Evolutionary conservation across 2,329 filamentous ascomycete species (phyloP).

Genomic region (Rutstroemia sp.): DNA sequence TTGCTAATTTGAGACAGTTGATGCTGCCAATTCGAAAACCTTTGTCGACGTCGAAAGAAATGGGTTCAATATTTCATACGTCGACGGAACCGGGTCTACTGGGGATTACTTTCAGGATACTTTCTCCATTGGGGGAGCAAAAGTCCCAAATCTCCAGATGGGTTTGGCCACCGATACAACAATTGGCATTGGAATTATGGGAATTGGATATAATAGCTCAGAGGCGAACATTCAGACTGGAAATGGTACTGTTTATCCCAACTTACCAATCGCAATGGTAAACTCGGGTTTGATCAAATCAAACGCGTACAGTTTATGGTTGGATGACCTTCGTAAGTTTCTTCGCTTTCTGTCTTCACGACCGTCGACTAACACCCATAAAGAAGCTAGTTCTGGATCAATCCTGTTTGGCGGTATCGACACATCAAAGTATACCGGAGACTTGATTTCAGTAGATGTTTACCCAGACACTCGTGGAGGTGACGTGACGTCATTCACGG

Average conservation of each 20-base stretch:
- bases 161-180: constrained; percentile 44
- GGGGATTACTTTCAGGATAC: constrained; percentile 54
- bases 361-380: constrained; percentile 10
- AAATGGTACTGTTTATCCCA: constrained; percentile 33
- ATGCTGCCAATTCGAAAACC: constrained; percentile 40
- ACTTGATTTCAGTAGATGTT: constrained; percentile 28
- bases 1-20: constrained; percentile 33
- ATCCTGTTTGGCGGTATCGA: constrained; percentile 41
- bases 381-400: constrained; percentile 28
- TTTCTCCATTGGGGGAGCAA: constrained; percentile 43
- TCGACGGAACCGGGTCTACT: constrained; percentile 45
- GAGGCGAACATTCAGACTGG: constrained; percentile 41
- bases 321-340: constrained; percentile 31
- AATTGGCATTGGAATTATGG: constrained; percentile 49
- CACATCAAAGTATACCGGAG: constrained; percentile 37
- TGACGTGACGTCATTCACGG: constrained; percentile 25
- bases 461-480: constrained; percentile 16
- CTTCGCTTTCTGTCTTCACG: not conserved
- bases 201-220: constrained; percentile 43
- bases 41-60: constrained; percentile 36
- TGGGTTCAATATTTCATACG: constrained; percentile 54
- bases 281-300: constrained; percentile 37
- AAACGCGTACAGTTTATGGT: constrained; percentile 34
- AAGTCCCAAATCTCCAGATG: constrained; percentile 44
- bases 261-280: constrained; percentile 29